Percentiles rank a stretch among this genome's conserved stretches.
Evolutionary conservation across 1,139 yeast species (phyloP).

Genomic region (Saccharomyces hybrid): DNA sequence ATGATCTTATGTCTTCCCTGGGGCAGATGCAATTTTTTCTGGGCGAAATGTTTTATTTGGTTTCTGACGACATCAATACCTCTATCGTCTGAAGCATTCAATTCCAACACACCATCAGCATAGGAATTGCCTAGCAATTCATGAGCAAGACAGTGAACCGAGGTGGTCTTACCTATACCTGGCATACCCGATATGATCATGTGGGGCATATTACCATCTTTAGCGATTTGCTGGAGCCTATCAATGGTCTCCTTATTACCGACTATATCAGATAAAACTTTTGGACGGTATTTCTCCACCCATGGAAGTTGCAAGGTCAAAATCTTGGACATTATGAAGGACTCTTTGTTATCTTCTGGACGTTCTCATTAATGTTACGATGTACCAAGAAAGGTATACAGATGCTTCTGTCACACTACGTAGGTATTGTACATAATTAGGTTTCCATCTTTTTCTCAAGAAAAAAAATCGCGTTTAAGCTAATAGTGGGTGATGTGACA

Average conservation of each 20-base stretch:
- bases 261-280: constrained; percentile 69
- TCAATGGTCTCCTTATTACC: constrained; percentile 90
- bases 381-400: background rate
- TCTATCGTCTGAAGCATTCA: constrained; percentile 94
- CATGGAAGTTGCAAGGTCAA: constrained; percentile 39
- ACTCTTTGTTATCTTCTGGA: background rate
- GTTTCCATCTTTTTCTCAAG: background rate
- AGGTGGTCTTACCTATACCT: constrained; percentile 95
- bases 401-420: background rate
- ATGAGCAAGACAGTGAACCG: constrained; percentile 82
- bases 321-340: constrained; percentile 12
- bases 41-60: constrained; percentile 91
- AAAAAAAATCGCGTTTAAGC: background rate
- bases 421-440: background rate
- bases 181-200: constrained; percentile 91
- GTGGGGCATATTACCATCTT: constrained; percentile 96
- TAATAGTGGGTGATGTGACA: constrained; percentile 7
- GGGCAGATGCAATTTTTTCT: constrained; percentile 71
- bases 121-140: constrained; percentile 72
- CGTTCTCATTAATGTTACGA: background rate
- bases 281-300: constrained; percentile 96
- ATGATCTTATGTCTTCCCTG: constrained; percentile 80
- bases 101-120: constrained; percentile 78
- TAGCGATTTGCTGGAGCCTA: constrained; percentile 72
- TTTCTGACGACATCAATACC: constrained; percentile 94